phyloP scores from a whole-genome alignment of 805 yeast species.

The Ogataea sp. region DNA sequence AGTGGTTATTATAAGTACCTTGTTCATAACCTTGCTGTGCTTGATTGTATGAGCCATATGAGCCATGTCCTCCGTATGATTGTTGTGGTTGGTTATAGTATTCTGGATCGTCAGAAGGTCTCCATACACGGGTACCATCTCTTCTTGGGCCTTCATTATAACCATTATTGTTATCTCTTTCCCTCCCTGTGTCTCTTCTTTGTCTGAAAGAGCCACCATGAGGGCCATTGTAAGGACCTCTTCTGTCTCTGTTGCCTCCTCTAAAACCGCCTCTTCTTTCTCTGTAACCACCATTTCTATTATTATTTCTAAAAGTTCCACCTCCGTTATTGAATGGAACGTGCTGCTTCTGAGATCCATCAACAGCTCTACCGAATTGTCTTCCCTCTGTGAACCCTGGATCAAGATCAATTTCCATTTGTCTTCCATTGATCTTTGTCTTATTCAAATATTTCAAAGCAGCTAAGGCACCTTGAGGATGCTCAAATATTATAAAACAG shows the following conservation, averaged over 20 bases:
- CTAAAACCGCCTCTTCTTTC: not conserved
- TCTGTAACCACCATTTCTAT: not conserved
- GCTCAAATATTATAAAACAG: slow-evolving; percentile 77
- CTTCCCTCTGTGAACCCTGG: slow-evolving; percentile 96
- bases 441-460: slow-evolving; percentile 77
- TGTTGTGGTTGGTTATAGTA: not conserved
- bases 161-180: slow-evolving; percentile 31
- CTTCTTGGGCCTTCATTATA: slow-evolving; percentile 12
- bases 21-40: too few relatives aligned
- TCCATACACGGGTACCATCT: slow-evolving; percentile 3
- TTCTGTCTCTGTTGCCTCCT: slow-evolving; percentile 4
- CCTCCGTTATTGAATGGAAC: slow-evolving; percentile 5
- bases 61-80: too few relatives aligned
- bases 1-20: too few relatives aligned
- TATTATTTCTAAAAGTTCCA: slow-evolving; percentile 1
- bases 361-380: slow-evolving; percentile 88
- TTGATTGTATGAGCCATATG: not conserved
- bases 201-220: slow-evolving; percentile 6
- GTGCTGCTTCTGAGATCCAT: slow-evolving; percentile 73
- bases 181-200: slow-evolving; percentile 19
- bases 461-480: slow-evolving; percentile 64
- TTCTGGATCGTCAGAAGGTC: slow-evolving; percentile 4
- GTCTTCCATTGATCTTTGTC: slow-evolving; percentile 77
- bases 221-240: not conserved
- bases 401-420: slow-evolving; percentile 81